phyloP scores from a whole-genome alignment of 768 basidiomycete genomes.

The Antrodiella citrinella region DNA sequence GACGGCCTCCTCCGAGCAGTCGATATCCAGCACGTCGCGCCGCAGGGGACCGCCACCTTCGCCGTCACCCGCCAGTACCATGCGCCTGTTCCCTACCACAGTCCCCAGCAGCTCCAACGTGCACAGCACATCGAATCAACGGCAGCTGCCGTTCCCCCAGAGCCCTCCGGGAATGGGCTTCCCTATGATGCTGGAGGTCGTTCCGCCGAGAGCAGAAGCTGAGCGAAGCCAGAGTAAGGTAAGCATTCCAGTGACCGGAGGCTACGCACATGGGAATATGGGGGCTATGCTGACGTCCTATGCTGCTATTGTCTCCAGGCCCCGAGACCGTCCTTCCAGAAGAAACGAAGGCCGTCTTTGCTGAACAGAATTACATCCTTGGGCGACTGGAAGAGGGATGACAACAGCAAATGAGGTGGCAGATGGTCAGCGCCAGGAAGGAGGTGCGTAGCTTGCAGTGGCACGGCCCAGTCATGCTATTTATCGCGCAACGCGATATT shows the following conservation, averaged over 20 bases:
- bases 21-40: slow-evolving; percentile 3
- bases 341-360: slow-evolving; percentile 18
- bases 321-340: slow-evolving; percentile 11
- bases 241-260: no score
- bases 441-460: neutral
- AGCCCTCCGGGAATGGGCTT: slow-evolving; percentile 21
- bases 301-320: slow-evolving; percentile 3
- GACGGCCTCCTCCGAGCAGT: slow-evolving; percentile 16
- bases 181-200: slow-evolving; percentile 16
- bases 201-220: slow-evolving; percentile 8
- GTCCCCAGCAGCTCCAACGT: slow-evolving; percentile 2
- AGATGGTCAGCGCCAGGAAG: no score
- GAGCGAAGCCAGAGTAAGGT: slow-evolving; percentile 7
- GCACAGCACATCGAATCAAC: slow-evolving; percentile 1
- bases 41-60: slow-evolving; percentile 4
- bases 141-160: slow-evolving; percentile 17
- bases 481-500: neutral
- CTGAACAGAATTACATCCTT: slow-evolving; percentile 15
- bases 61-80: slow-evolving; percentile 5
- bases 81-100: neutral
- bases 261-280: no score
- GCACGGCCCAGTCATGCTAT: neutral
- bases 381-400: slow-evolving; percentile 11
- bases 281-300: no score
- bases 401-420: slow-evolving; percentile 1